phyloP scores from a whole-genome alignment of 2,329 filamentous ascomycete species.

The Paecilomyces niveus region DNA sequence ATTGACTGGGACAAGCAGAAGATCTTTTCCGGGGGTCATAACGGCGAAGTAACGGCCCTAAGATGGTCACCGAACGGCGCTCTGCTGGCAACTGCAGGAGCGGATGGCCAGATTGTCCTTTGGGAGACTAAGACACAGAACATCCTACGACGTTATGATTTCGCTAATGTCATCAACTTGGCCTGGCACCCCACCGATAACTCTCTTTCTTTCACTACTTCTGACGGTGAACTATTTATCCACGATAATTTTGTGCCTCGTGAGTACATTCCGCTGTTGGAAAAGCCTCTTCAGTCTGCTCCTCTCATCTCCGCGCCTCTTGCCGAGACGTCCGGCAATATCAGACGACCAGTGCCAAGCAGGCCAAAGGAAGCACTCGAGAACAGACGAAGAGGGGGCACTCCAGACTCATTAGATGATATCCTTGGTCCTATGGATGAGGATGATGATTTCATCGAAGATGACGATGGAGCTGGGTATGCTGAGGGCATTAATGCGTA shows the following conservation, averaged over 20 bases:
- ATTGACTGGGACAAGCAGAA: conserved; percentile 85
- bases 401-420: conserved; percentile 72
- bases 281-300: conserved; percentile 60
- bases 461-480: conserved; percentile 93
- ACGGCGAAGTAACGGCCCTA: conserved; percentile 75
- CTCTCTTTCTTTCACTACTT: conserved; percentile 82
- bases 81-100: conserved; percentile 61
- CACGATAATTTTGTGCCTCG: conserved; percentile 54
- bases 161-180: conserved; percentile 76
- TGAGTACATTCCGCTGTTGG: conserved; percentile 43
- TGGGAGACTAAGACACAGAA: conserved; percentile 90
- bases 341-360: conserved; percentile 49
- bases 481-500: conserved; percentile 56
- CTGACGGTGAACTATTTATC: conserved; percentile 89
- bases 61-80: conserved; percentile 95
- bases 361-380: conserved; percentile 48
- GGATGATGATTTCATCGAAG: conserved; percentile 79
- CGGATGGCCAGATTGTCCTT: conserved; percentile 47
- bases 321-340: conserved; percentile 61
- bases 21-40: conserved; percentile 70
- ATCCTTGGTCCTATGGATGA: conserved; percentile 61
- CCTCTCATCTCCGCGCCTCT: conserved; percentile 81
- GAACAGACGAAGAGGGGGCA: conserved; percentile 51
- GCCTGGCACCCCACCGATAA: conserved; percentile 90
- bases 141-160: conserved; percentile 69